Evolutionary conservation across 2,329 filamentous ascomycete species (phyloP), one percentile per base, ranked within the genome.

Genomic region (Hypoxylon sp.): DNA sequence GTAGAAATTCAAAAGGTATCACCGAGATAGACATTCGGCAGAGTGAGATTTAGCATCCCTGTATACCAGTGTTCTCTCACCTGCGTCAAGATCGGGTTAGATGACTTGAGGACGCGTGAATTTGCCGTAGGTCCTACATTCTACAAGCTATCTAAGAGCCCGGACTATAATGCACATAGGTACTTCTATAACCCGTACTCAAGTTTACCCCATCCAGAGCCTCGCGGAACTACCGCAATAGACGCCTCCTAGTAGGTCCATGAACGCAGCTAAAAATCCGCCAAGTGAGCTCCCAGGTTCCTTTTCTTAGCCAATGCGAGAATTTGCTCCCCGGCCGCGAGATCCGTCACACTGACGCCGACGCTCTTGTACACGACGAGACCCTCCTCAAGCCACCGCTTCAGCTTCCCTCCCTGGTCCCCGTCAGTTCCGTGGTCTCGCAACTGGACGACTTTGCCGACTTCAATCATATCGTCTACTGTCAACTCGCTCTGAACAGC

Each of bases 281-380:
- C 25, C 30, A 56, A 2, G 2, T 45, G 52, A 23, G n/a, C 5
- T 6, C 52, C 52, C 9, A 45, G 0, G 7, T 21, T 45, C 1
- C 17, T n/a, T 11, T 32, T 28, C 25, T 56, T 32, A 21, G 23
- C 52, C 52, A 56, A 10, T 17, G 10, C 17, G 5, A 56, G 19
- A 17, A 56, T 56, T 23, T 32, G 14, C 25, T 56, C 52, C 11
- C 38, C 52, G 11, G 52, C 38, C 5, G 41, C 41, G 5, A 57
- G 53, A 17, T 57, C 53, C 21, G 41, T 57, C 28, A 57, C 41
- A 30, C 53, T 36, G 25, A 57, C 41, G 9, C 53, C 53, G 11
- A 57, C 53, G 13, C 53, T 57, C 28, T 57, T 57, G 28, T 57
- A 57, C 3, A 57, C 30, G 30, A 57, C 41, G 5, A 57, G 28